Percentiles rank a stretch among this genome's conserved stretches.
phyloP scores from a whole-genome alignment of 768 basidiomycete species.

The Suillus subluteus region DNA sequence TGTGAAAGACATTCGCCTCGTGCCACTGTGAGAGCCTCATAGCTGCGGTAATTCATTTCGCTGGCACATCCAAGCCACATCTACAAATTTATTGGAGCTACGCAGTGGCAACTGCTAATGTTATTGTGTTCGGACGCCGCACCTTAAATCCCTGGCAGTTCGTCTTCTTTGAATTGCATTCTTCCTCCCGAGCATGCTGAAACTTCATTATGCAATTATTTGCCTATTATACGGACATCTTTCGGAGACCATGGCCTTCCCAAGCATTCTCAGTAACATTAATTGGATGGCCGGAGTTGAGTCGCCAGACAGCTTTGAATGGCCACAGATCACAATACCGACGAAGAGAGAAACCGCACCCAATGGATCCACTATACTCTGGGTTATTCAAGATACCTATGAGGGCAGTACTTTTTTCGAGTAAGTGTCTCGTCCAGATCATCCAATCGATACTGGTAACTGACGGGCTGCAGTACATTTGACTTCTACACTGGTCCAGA shows the following conservation, averaged over 20 bases:
- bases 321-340: background rate
- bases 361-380: constrained; percentile 57
- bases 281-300: background rate
- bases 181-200: background rate
- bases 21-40: constrained; percentile 1
- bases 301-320: background rate
- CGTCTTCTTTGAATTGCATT: background rate
- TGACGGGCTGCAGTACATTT: constrained; percentile 44
- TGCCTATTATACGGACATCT: constrained; percentile 19
- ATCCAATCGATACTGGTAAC: background rate
- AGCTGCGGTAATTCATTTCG: background rate
- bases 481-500: constrained; percentile 62
- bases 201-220: background rate
- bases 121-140: background rate
- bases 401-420: constrained; percentile 71
- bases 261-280: background rate
- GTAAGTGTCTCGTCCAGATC: constrained; percentile 41
- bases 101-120: background rate
- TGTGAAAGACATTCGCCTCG: background rate
- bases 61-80: background rate
- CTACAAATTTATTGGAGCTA: constrained; percentile 4
- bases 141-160: background rate
- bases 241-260: constrained; percentile 15
- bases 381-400: constrained; percentile 71
- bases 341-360: constrained; percentile 42